Evolutionary conservation across 345 rosid species (phyloP), one percentile per base, ranked within the genome.

Genomic region (Heritiera fomes): DNA sequence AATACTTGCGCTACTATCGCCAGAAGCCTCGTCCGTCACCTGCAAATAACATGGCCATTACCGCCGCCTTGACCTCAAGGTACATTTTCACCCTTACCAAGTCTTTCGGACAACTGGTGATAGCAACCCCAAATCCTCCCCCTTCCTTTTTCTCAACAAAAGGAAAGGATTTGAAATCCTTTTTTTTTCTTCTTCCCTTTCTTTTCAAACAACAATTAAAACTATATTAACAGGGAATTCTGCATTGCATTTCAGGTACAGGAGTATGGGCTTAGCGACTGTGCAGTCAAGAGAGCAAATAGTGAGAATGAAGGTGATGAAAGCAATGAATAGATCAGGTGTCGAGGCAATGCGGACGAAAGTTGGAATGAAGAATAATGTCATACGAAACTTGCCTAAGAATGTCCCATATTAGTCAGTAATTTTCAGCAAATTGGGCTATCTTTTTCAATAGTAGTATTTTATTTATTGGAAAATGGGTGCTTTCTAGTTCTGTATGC

Each of bases 1-100:
- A 93, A 80, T 92, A 82, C 83, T 74, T 94, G 86, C 95, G 95
- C 46, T 96, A 90, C 75, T 96, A 96, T 74, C 93, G 90, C 72
- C 99, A 96, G 85, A 92, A 91, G 84, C 98, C 98, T 3, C 98
- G 88, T 20, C 98, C 98, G 72, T 83, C 95, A 38, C 88, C 91
- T 2, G 84, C 84, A 20, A 73, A 85, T 84, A 73, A 82, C 76
- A 80, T 63, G 62, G 95, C 92, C 73, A 85, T 91, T 43, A 71
- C 90, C 38, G 90, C 94, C 50, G 88, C 96, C 15, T 66, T 96
- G 69, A 90, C 98, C 32, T 87, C 98, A 40, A 90, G 97, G 99
- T 94, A 58, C 65, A 77, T 80, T 64, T 53, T 28, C 60, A 34
- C 55, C 81, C 79, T 60, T 67, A 1, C 18, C 7, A 73, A 20